Percentiles rank a stretch among this genome's conserved stretches.
Evolutionary conservation across 768 basidiomycete genomes (phyloP).

Genomic region (Boletus vinaceobasis): DNA sequence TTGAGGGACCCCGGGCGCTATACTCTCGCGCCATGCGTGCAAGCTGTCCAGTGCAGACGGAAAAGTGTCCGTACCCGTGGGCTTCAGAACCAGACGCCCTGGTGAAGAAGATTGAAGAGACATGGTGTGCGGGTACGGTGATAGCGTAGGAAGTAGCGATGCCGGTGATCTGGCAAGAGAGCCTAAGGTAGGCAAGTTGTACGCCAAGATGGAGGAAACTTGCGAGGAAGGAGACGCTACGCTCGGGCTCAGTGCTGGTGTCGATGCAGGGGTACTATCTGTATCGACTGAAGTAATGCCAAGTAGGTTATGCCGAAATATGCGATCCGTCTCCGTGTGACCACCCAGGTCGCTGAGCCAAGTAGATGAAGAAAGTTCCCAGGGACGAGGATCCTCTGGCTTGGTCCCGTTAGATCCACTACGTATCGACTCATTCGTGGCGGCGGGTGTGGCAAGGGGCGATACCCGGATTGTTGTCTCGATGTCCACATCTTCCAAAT

Average conservation of each 20-base stretch:
- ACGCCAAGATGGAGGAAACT: slow-evolving; percentile 12
- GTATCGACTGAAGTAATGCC: slow-evolving; percentile 12
- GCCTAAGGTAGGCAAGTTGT: slow-evolving; percentile 6
- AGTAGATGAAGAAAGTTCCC: slow-evolving; percentile 23
- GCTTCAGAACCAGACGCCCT: slow-evolving; percentile 19
- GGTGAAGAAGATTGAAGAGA: slow-evolving; percentile 9
- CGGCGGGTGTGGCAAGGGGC: slow-evolving; percentile 7
- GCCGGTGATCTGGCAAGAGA: slow-evolving; percentile 14
- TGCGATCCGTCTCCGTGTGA: slow-evolving; percentile 30
- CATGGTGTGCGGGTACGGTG: slow-evolving; percentile 13
- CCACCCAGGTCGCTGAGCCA: slow-evolving; percentile 34
- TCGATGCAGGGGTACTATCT: slow-evolving; percentile 23
- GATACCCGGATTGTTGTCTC: slow-evolving; percentile 12
- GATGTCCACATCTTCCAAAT: slow-evolving; percentile 4
- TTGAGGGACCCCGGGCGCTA: slow-evolving; percentile 15
- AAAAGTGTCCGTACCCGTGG: slow-evolving; percentile 32
- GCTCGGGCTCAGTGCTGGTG: slow-evolving; percentile 24
- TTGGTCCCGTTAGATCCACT: slow-evolving; percentile 7
- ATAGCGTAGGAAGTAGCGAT: slow-evolving; percentile 13
- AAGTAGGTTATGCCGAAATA: slow-evolving; percentile 26
- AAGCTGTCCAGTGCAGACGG: slow-evolving; percentile 29
- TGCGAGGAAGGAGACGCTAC: slow-evolving; percentile 19
- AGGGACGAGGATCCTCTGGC: slow-evolving; percentile 17
- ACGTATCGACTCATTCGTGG: slow-evolving; percentile 1
- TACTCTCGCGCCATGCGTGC: slow-evolving; percentile 29